Percentiles rank a stretch among this genome's conserved stretches.
Evolutionary conservation across 1,284 basidiomycete species (phyloP).

Genomic region (Rhodotorula sp.): DNA sequence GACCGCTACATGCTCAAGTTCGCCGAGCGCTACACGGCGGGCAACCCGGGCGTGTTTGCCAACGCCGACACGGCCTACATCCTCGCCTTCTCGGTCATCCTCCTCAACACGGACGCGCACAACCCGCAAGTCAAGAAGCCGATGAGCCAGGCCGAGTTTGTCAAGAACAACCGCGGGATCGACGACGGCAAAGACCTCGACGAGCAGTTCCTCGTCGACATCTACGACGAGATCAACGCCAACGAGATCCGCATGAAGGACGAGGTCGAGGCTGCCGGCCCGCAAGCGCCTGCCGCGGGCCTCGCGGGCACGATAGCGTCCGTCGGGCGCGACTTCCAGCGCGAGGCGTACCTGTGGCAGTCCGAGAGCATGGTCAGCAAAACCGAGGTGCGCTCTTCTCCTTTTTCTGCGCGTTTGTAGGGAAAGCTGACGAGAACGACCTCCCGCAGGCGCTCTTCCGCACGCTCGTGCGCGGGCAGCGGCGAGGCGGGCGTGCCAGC

Average conservation of each 20-base stretch:
- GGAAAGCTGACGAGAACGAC: background rate
- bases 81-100: constrained; percentile 86
- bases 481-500: constrained; percentile 60
- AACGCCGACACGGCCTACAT: constrained; percentile 84
- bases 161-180: constrained; percentile 91
- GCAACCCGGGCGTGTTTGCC: constrained; percentile 79
- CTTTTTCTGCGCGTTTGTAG: background rate
- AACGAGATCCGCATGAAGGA: constrained; percentile 99
- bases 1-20: constrained; percentile 99
- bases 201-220: constrained; percentile 72
- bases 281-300: constrained; percentile 60
- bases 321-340: constrained; percentile 88
- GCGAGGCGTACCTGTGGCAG: constrained; percentile 90
- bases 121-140: constrained; percentile 85
- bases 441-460: constrained; percentile 75
- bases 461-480: constrained; percentile 83
- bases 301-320: constrained; percentile 77
- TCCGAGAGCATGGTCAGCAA: constrained; percentile 93
- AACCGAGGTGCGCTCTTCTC: constrained; percentile 68
- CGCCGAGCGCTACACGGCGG: constrained; percentile 88
- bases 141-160: constrained; percentile 87
- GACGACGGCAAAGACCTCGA: constrained; percentile 86
- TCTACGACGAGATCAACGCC: constrained; percentile 83
- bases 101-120: constrained; percentile 95
- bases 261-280: constrained; percentile 68